These are phyloP conservation scores for Erodium texanum DNA, from an alignment of 441 rosid species.

Conservation along the genomic window DNA sequence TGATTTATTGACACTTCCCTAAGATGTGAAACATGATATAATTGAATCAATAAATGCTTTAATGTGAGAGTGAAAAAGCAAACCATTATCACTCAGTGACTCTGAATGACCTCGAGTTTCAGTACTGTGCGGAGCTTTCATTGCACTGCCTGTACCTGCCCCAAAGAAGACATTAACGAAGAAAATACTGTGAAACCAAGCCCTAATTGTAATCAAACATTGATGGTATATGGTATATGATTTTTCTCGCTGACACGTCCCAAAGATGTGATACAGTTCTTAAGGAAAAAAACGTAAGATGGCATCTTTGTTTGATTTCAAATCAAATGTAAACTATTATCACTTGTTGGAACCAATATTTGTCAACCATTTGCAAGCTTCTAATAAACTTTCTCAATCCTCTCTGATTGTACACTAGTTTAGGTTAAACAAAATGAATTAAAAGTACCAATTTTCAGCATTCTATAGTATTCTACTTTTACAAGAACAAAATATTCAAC, in stretches of 20 bases:
- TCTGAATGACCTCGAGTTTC: conserved; percentile 5
- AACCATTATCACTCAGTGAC: neutral
- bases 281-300: neutral
- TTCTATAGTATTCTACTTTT: neutral
- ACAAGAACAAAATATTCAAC: neutral
- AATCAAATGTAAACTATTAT: neutral
- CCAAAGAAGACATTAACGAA: neutral
- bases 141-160: conserved; percentile 3
- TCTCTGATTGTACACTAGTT: neutral
- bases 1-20: neutral
- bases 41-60: neutral
- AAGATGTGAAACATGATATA: neutral
- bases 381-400: neutral
- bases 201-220: neutral
- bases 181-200: neutral
- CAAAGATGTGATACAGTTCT: neutral
- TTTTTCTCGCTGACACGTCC: neutral
- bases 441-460: neutral
- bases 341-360: neutral
- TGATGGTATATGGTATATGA: neutral
- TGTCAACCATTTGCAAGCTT: neutral
- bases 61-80: neutral
- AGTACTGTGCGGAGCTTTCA: neutral
- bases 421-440: neutral
- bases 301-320: neutral